Conservation (phyloP, 805 yeast species). For the Candida dendrica region DNA sequence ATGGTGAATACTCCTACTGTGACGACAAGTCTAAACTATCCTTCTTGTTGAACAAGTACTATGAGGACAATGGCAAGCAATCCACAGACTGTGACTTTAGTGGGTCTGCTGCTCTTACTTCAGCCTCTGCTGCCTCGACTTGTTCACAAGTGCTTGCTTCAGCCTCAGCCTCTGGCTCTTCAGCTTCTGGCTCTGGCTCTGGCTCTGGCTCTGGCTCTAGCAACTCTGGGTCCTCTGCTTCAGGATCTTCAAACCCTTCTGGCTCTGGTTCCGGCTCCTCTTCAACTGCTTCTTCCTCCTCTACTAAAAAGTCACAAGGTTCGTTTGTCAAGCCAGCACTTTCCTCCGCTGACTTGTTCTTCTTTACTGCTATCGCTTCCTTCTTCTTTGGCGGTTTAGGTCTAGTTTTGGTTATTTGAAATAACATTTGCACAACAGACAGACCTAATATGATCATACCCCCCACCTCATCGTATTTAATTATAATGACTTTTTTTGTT, state of each 20-base stretch:
- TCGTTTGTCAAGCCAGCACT: conserved; percentile 8
- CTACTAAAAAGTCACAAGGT: conserved; percentile 7
- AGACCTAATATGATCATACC: too few species aligned
- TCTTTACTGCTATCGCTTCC: conserved; percentile 22
- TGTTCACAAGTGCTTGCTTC: conserved; percentile 5
- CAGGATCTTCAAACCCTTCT: conserved; percentile 12
- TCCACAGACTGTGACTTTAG: conserved; percentile 60
- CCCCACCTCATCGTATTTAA: too few species aligned
- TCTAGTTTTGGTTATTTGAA: conserved; percentile 26
- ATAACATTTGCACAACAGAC: too few species aligned
- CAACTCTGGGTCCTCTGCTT: conserved; percentile 15
- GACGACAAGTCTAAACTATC: conserved; percentile 62
- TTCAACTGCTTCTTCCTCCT: conserved; percentile 20
- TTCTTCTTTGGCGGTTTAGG: conserved; percentile 38
- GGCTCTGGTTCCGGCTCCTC: conserved; percentile 19
- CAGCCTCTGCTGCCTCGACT: conserved; percentile 18
- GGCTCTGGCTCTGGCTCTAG: conserved; percentile 19
- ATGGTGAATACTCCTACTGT: conserved; percentile 74
- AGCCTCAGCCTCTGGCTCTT: conserved; percentile 18
- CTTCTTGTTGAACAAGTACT: conserved; percentile 61
- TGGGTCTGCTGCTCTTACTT: conserved; percentile 39
- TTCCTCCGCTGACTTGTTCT: conserved; percentile 7
- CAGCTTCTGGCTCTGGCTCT: conserved; percentile 18
- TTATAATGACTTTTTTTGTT: too few species aligned
- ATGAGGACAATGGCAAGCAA: conserved; percentile 37